These are phyloP conservation scores for Aurifilum marmelostoma DNA, from an alignment of 2,329 filamentous ascomycete species.

Conservation along the genomic window DNA sequence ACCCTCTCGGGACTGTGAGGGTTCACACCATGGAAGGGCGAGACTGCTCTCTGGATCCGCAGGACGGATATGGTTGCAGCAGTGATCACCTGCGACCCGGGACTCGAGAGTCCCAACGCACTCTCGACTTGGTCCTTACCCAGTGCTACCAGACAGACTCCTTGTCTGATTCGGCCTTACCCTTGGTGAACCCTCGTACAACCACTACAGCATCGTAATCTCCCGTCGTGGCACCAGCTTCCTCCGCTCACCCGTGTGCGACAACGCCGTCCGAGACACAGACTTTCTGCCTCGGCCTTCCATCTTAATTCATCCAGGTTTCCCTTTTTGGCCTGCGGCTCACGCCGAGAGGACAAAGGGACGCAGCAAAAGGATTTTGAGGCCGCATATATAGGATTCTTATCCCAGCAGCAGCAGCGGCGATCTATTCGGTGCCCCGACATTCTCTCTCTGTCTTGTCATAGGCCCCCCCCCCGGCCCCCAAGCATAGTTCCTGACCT, in stretches of 20 bases:
- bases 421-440: not conserved
- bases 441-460: not conserved
- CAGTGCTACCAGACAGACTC: not conserved
- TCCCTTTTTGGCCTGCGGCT: not conserved
- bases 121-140: not conserved
- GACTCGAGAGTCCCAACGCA: not conserved
- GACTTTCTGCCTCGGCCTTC: too few species aligned
- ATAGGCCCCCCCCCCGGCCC: not conserved
- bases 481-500: too few species aligned
- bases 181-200: too few species aligned
- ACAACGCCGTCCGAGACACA: not conserved
- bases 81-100: not conserved
- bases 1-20: too few species aligned
- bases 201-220: too few species aligned
- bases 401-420: not conserved
- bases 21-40: too few species aligned
- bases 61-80: not conserved
- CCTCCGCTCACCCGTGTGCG: not conserved
- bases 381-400: not conserved
- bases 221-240: not conserved
- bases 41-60: too few species aligned
- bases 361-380: not conserved
- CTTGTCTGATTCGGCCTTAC: not conserved
- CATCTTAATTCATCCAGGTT: not conserved
- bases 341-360: not conserved